phyloP scores from a whole-genome alignment of 2,329 filamentous ascomycete genomes.

The Cladorrhinum sp. region DNA sequence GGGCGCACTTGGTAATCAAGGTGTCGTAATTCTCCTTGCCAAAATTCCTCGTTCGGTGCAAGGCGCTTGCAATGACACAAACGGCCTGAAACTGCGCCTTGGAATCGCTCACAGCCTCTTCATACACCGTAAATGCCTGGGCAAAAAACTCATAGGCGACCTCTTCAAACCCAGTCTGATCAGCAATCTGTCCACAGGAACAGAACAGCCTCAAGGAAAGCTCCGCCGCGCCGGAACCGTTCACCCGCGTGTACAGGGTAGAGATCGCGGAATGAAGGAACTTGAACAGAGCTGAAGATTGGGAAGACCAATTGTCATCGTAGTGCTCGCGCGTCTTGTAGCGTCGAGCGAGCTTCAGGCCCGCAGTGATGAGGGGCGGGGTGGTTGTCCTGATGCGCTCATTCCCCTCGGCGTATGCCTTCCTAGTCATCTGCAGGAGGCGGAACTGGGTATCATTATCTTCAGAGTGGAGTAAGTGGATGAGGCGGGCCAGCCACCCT shows the following conservation, averaged over 20 bases:
- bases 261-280: conserved; percentile 90
- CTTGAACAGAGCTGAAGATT: conserved; percentile 79
- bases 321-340: conserved; percentile 90
- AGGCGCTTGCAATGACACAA: conserved; percentile 83
- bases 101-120: conserved; percentile 92
- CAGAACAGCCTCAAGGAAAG: conserved; percentile 86
- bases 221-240: conserved; percentile 73
- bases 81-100: conserved; percentile 98
- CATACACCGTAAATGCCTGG: conserved; percentile 96
- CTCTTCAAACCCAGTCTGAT: conserved; percentile 89
- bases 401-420: conserved; percentile 86
- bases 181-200: conserved; percentile 86
- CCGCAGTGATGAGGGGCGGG: conserved; percentile 83
- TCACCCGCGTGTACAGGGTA: conserved; percentile 82
- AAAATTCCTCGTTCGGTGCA: conserved; percentile 88
- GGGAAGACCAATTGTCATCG: conserved; percentile 61
- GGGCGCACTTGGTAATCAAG: conserved; percentile 92
- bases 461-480: conserved; percentile 78
- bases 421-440: conserved; percentile 81
- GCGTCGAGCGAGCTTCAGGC: conserved; percentile 81
- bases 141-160: conserved; percentile 98
- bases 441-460: conserved; percentile 94
- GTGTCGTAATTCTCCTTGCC: conserved; percentile 98
- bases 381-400: conserved; percentile 96
- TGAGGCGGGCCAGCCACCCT: conserved; percentile 89